Evolutionary conservation across 371 early-diverging fungal species (phyloP).

Genomic region (Polyrhizophydium stewartii): DNA sequence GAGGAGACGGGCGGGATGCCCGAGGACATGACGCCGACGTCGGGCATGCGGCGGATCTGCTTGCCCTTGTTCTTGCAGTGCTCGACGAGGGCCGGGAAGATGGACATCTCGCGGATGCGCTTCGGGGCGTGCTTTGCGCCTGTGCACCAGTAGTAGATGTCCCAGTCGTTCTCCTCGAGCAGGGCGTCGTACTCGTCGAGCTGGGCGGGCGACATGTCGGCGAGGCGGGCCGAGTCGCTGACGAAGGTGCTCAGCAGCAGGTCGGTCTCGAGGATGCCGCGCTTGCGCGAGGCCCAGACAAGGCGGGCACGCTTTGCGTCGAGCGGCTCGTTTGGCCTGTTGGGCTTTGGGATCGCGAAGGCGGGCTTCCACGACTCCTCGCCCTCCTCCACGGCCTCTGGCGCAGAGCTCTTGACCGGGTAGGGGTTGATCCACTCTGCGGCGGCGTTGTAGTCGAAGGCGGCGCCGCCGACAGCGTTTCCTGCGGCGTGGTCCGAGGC

Average conservation of each 20-base stretch:
- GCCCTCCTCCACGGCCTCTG: not conserved
- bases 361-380: not conserved
- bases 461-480: not conserved
- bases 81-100: constrained; percentile 38
- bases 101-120: constrained; percentile 18
- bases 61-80: constrained; percentile 41
- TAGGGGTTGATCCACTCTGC: constrained; percentile 8
- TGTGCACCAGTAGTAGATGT: constrained; percentile 85
- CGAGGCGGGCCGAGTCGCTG: constrained; percentile 47
- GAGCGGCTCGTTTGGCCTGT: constrained; percentile 47
- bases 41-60: constrained; percentile 44
- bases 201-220: constrained; percentile 47
- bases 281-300: constrained; percentile 85
- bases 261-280: constrained; percentile 94
- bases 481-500: no score
- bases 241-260: constrained; percentile 88
- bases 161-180: constrained; percentile 94
- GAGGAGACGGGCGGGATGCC: no score
- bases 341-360: not conserved
- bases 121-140: constrained; percentile 24
- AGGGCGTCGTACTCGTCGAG: constrained; percentile 76
- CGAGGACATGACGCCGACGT: no score
- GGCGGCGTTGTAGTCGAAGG: not conserved
- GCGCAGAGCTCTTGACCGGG: not conserved
- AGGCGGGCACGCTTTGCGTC: constrained; percentile 75